phyloP scores from a whole-genome alignment of 2,329 filamentous ascomycete genomes.

The Penicillium sp. region DNA sequence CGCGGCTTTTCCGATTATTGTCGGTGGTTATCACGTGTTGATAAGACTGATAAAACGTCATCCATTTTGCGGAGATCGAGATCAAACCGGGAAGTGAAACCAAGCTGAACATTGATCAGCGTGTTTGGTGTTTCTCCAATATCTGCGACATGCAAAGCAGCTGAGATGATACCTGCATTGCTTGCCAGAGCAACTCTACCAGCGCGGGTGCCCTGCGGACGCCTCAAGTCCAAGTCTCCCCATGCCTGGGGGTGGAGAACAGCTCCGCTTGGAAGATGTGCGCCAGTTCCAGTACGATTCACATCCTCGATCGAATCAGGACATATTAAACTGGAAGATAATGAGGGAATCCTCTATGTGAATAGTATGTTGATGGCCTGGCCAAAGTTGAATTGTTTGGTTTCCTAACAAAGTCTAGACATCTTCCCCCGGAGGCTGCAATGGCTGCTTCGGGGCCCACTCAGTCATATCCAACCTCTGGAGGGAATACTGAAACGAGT shows the following conservation, averaged over 20 bases:
- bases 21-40: conserved; percentile 8
- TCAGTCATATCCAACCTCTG: conserved; percentile 41
- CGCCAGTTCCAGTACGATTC: conserved; percentile 25
- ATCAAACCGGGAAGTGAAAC: background rate
- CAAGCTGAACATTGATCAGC: background rate
- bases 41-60: conserved; percentile 13
- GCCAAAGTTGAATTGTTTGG: too few species aligned
- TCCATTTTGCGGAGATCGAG: background rate
- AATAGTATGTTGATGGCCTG: conserved; percentile 71
- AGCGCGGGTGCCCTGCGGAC: conserved; percentile 1
- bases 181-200: conserved; percentile 10
- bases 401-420: too few species aligned
- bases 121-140: background rate
- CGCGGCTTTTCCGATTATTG: conserved; percentile 9
- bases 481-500: conserved; percentile 49
- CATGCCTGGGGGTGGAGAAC: conserved; percentile 11
- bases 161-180: conserved; percentile 20
- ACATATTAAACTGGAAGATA: conserved; percentile 68
- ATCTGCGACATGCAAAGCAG: background rate
- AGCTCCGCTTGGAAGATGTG: conserved; percentile 7
- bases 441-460: conserved; percentile 54
- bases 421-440: conserved; percentile 75
- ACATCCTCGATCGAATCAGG: conserved; percentile 62
- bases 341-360: conserved; percentile 83
- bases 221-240: conserved; percentile 4